Conservation (phyloP, 805 yeast species). For the Suhomyces vadensis region DNA sequence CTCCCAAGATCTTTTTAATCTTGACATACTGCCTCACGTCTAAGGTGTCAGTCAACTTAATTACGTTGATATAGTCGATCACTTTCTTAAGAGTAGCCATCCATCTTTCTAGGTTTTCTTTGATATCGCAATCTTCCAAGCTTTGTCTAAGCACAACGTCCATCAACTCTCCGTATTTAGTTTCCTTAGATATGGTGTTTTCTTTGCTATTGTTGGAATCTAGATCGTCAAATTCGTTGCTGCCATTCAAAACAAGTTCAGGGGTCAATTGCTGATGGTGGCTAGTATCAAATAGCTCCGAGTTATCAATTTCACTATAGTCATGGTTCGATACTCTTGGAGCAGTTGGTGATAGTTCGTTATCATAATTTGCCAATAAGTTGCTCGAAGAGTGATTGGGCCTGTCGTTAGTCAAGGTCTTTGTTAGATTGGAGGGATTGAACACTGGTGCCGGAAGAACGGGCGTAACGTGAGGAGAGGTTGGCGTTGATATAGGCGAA, state of each 20-base stretch:
- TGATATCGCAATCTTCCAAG: conserved; percentile 59
- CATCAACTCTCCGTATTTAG: conserved; percentile 43
- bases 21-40: conserved; percentile 90
- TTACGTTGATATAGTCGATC: conserved; percentile 53
- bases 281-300: not conserved
- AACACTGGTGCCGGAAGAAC: not conserved
- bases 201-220: conserved; percentile 9
- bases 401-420: not conserved
- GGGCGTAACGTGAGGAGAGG: conserved; percentile 17
- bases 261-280: not conserved
- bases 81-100: conserved; percentile 48
- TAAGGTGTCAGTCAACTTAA: conserved; percentile 70
- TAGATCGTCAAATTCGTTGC: conserved; percentile 9
- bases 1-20: conserved; percentile 82
- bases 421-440: not conserved
- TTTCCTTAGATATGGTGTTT: conserved; percentile 11
- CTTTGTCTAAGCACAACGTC: conserved; percentile 57
- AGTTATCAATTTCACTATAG: not conserved
- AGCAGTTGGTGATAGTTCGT: not conserved
- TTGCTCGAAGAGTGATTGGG: not conserved
- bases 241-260: not conserved
- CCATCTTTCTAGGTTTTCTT: conserved; percentile 58
- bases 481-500: conserved; percentile 24
- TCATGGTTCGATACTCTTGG: not conserved
- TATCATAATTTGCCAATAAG: too few relatives aligned